Base-by-base conservation (phyloP, 306 rosid species). In the Citrullus amarus region DNA sequence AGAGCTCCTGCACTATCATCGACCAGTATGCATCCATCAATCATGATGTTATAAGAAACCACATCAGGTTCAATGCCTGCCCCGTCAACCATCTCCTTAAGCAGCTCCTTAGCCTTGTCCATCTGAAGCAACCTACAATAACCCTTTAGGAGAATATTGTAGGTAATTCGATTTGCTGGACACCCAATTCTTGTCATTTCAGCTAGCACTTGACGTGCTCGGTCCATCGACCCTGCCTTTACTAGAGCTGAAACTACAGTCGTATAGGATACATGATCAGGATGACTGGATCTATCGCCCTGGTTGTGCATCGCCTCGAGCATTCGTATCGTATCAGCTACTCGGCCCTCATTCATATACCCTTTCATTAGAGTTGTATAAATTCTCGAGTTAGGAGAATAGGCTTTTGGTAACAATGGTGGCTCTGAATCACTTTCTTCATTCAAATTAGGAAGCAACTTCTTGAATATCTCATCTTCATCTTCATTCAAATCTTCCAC, bases 331-430 rank as follows among this genome's bases (percentile, higher is more conserved):
- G 98, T 90, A 59, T 95, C 98, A 2, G 81, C 56, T 22, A 91
- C 96, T 9, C 98, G 92, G 22, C 97, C 96, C 3, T 84, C 89
- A 48, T 87, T 88, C 98, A 95, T 92, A 77, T 95, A 95, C 65
- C 97, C 97, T 78, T 95, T 95, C 98, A 95, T 95, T 34, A 95
- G 81, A 71, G 97, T 89, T 18, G 97, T 95, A 85, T 90, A 95
- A 25, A 91, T 88, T 84, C 98, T 90, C 7, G 98, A 83, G 81
- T 95, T 65, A 3, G 93, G 91, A 72, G 93, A 78, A 80, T 82
- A 95, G 0, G 63, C 83, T 84, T 84, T 87, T 1, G 96, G 87
- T 86, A 95, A 81, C 84, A 92, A 78, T 2, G 90, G 94, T 16
- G 88, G 84, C 80, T 92, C 92, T 17, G 50, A 20, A 62, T 79